Percentiles rank a stretch among this genome's conserved stretches.
These are phyloP conservation scores for Chaetomium strumarium DNA, from an alignment of 2,329 filamentous ascomycete species.

Conservation along the genomic window DNA sequence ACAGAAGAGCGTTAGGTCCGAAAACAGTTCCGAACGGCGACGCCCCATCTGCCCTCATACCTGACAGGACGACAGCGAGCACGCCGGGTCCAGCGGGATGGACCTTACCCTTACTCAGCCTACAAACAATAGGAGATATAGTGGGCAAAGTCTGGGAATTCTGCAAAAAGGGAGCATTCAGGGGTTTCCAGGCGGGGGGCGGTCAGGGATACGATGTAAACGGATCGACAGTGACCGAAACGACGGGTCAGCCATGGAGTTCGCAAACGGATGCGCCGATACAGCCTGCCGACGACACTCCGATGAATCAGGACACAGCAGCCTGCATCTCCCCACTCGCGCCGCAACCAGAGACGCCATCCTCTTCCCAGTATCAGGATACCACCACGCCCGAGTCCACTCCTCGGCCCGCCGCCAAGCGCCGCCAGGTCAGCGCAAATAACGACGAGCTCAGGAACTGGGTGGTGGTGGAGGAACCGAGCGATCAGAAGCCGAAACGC, in stretches of 20 bases:
- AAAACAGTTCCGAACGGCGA: conserved; percentile 37
- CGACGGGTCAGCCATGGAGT: conserved; percentile 22
- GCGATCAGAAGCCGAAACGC: conserved; percentile 22
- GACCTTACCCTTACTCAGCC: conserved; percentile 50
- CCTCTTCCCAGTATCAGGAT: conserved; percentile 30
- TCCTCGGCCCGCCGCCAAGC: conserved; percentile 44
- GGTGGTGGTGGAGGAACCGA: conserved; percentile 57
- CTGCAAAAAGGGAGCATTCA: conserved; percentile 67
- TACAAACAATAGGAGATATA: conserved; percentile 59
- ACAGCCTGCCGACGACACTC: conserved; percentile 17
- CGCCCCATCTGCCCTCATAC: conserved; percentile 27
- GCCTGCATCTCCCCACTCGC: conserved; percentile 22
- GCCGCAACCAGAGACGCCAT: conserved; percentile 27
- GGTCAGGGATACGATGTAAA: conserved; percentile 63
- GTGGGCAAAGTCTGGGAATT: conserved; percentile 81
- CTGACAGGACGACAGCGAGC: conserved; percentile 22
- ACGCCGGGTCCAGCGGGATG: conserved; percentile 34
- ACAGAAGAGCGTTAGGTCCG: conserved; percentile 47
- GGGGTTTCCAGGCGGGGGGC: conserved; percentile 80
- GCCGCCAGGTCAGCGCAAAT: conserved; percentile 46
- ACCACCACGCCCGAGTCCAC: conserved; percentile 35
- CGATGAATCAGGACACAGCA: neutral
- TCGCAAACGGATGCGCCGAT: conserved; percentile 29
- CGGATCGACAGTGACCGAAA: conserved; percentile 23
- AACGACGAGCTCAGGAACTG: conserved; percentile 61